A percentile compares a stretch with the other conserved stretches of the same genome.
These are phyloP conservation scores for Gilbertella persicaria DNA, from an alignment of 371 early-diverging fungal species.

Conservation along the genomic window DNA sequence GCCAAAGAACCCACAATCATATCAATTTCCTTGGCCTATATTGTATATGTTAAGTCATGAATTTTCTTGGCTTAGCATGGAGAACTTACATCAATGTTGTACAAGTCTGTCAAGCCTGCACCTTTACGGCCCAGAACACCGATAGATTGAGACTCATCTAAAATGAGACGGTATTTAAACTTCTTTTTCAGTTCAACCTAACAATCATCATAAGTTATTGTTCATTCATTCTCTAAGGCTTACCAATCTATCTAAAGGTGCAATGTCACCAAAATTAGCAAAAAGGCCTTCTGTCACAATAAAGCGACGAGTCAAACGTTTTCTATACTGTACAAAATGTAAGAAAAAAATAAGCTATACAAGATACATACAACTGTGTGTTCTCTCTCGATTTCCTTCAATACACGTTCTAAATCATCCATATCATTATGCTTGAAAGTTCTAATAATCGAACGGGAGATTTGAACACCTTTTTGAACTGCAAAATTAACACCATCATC, in stretches of 20 bases:
- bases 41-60: too few species aligned
- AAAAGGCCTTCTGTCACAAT: slow-evolving; percentile 98
- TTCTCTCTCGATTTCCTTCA: slow-evolving; percentile 75
- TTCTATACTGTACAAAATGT: slow-evolving; percentile 54
- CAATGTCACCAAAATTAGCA: slow-evolving; percentile 91
- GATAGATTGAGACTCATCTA: slow-evolving; percentile 96
- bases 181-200: slow-evolving; percentile 88
- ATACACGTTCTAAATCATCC: slow-evolving; percentile 89
- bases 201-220: neutral
- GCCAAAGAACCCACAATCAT: slow-evolving; percentile 93
- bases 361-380: slow-evolving; percentile 32
- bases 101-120: slow-evolving; percentile 89
- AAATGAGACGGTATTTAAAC: slow-evolving; percentile 96
- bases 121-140: slow-evolving; percentile 93
- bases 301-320: slow-evolving; percentile 88
- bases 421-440: slow-evolving; percentile 96
- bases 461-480: slow-evolving; percentile 89
- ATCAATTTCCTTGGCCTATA: slow-evolving; percentile 83
- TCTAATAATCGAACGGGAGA: slow-evolving; percentile 85
- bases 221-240: neutral
- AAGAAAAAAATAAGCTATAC: slow-evolving; percentile 3
- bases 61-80: too few species aligned
- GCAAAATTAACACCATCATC: slow-evolving; percentile 91
- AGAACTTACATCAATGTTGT: slow-evolving; percentile 59
- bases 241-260: slow-evolving; percentile 81